phyloP scores from a whole-genome alignment of 1,139 yeast species.

The Meyerozyma elateridarum region DNA sequence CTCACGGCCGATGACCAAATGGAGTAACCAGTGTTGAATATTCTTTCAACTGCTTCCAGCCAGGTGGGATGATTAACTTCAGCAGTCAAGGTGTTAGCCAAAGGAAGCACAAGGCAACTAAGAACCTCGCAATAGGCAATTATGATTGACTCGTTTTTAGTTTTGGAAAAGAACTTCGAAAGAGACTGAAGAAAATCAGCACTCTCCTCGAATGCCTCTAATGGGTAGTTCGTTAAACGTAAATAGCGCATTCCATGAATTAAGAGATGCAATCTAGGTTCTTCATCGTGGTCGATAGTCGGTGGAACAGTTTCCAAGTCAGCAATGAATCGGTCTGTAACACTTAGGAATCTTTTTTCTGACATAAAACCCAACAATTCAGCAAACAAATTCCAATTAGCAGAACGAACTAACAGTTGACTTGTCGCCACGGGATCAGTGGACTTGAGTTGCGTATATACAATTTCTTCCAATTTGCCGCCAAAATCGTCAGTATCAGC shows the following conservation, averaged over 20 bases:
- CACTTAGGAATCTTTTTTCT: constrained; percentile 72
- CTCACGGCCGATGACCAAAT: constrained; percentile 26
- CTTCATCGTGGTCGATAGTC: constrained; percentile 46
- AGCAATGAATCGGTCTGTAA: constrained; percentile 89
- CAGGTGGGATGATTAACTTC: constrained; percentile 96
- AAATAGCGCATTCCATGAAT: constrained; percentile 90
- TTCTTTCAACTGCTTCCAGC: constrained; percentile 71
- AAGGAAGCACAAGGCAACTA: constrained; percentile 66
- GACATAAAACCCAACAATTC: constrained; percentile 90
- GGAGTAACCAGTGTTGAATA: constrained; percentile 48
- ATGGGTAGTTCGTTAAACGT: constrained; percentile 73
- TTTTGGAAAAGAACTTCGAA: constrained; percentile 70
- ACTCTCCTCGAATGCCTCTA: constrained; percentile 86
- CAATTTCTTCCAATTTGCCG: constrained; percentile 85
- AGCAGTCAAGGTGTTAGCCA: constrained; percentile 84
- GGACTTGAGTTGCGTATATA: constrained; percentile 81
- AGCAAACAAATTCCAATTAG: constrained; percentile 93
- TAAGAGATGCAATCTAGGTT: constrained; percentile 67
- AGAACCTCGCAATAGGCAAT: constrained; percentile 85
- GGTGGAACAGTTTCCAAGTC: constrained; percentile 78
- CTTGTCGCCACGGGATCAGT: constrained; percentile 75
- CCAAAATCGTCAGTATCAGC: constrained; percentile 76
- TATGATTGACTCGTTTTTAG: constrained; percentile 60
- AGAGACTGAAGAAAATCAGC: constrained; percentile 84
- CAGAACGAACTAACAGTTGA: constrained; percentile 69